These are phyloP conservation scores for Xylariaceae sp. DNA, from an alignment of 2,329 filamentous ascomycete species.

Conservation along the genomic window DNA sequence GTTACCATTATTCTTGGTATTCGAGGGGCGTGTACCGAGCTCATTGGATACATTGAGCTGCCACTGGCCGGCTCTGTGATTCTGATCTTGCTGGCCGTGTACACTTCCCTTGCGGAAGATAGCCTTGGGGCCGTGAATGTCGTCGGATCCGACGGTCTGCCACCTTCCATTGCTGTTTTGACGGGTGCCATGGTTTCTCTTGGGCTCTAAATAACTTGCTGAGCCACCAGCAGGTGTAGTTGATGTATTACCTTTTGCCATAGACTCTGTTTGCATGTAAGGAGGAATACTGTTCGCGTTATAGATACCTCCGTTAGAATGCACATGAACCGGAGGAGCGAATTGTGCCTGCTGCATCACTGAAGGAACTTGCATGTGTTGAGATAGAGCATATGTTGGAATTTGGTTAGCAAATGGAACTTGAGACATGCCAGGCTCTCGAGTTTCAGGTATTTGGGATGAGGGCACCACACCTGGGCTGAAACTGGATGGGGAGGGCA, in stretches of 20 bases:
- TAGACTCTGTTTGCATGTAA: not conserved
- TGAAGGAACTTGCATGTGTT: no score
- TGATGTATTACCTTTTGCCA: not conserved
- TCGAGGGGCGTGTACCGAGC: not conserved
- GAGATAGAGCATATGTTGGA: not conserved
- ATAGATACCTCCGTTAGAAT: not conserved
- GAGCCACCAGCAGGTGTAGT: not conserved
- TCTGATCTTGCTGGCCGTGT: not conserved
- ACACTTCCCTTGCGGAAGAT: slow-evolving; percentile 23
- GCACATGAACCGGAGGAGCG: not conserved
- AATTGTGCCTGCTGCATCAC: slow-evolving; percentile 1
- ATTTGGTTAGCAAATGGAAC: slow-evolving; percentile 16
- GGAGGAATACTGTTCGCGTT: not conserved
- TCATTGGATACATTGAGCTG: not conserved
- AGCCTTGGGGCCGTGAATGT: slow-evolving; percentile 30
- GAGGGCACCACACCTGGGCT: not conserved
- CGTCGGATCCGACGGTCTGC: slow-evolving; percentile 20
- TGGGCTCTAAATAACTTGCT: not conserved
- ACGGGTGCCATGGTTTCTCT: not conserved
- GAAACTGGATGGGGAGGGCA: not conserved
- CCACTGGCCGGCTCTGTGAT: not conserved
- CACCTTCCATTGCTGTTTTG: slow-evolving; percentile 11
- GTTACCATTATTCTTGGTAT: not conserved
- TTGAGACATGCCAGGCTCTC: not conserved
- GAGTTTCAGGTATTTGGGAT: not conserved